Base-by-base conservation (phyloP, 768 basidiomycete genomes). In the Goffeauzyma gilvescens region DNA sequence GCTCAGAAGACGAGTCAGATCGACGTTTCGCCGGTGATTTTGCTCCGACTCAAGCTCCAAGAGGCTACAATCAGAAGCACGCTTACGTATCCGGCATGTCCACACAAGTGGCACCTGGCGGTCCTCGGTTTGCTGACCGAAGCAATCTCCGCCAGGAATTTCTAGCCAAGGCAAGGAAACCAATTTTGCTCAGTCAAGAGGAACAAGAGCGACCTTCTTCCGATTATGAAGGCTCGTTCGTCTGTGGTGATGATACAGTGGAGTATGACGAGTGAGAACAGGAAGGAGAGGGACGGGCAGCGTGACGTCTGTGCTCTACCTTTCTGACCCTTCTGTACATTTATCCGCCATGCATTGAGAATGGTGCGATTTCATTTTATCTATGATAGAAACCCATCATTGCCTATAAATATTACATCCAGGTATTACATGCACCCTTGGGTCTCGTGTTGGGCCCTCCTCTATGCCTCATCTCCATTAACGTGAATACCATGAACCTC, bases 41-140 rank as follows among this genome's bases (percentile, higher is more conserved):
- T 38, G 41, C 51, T 17, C 52, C 64, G 2, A 65, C 61, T 8
- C 64, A 65, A 51, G 62, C 58, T 4, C 64, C 62, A 3, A 50
- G 36, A 13, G 64, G 64, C 7, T 65, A 64, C 46, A 55, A 64
- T 38, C 64, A 65, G 41, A 55, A 47, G 15, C 54, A 52, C 3
- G 52, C 57, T 0, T 65, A 65, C 46, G 21, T 52, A 2, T 55
- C 59, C 17, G 60, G 62, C 5, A 41, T 63, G 5, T 46, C 54
- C 4, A 61, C 62, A 1, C 62, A 61, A 35, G 57, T 46, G 3
- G 43, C 36, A 20, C 35, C 22, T 1, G 42, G 32, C 17, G 47
- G 47, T 23, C 47, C 47, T 2, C 38, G 28, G 4, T 49, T 49
- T 25, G 27, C 36, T 14, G 34, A 35, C 44, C 44, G 25, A 24